Base-by-base conservation (phyloP, 805 yeast species). In the Suhomyces sp. region DNA sequence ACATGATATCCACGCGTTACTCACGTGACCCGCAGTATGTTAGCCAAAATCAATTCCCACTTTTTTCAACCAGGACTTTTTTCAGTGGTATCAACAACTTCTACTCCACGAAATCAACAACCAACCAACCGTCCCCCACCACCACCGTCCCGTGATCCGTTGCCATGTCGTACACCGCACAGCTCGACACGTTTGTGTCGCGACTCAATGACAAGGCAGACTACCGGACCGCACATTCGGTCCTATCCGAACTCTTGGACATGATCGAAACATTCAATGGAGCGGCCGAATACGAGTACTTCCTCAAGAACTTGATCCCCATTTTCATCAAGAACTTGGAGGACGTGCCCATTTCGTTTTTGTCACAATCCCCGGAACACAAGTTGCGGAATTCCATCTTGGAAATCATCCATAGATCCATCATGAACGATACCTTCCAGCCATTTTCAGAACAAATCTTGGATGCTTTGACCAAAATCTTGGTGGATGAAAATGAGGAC, bases 401-500 rank as follows among this genome's bases (percentile, higher is more conserved):
- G 35, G 96, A 90, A 53, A 77, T 87, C 11, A 63, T 91, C 10
- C 88, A 86, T 50, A 72, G 96, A 31, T 72, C 88, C 27, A 88
- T 86, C 37, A 78, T 85, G 69, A 88, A 84, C 53, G 96, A 88
- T 22, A 73, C 82, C 2, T 79, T 88, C 51, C 83, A 81, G 52
- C 84, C 84, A 0, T 80, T 79, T 55, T 79, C 90, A 1, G 63
- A 64, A 21, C 70, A 69, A 23, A 71, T 88, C 13, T 65, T 85
- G 49, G 81, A 76, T 22, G 63, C 71, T 7, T 63, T 91, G 35
- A 77, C 81, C 48, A 58, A 66, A 15, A 64, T 83, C 10, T 66
- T 91, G 39, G 77, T 74, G 13, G 69, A 65, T 11, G 99, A 95
- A 53, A 93, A 93, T 56, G 99, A 95, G 58, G 97, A 90, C 42